These are phyloP conservation scores for Dactylellina leptospora DNA, from an alignment of 2,329 filamentous ascomycete genomes.

Conservation along the genomic window DNA sequence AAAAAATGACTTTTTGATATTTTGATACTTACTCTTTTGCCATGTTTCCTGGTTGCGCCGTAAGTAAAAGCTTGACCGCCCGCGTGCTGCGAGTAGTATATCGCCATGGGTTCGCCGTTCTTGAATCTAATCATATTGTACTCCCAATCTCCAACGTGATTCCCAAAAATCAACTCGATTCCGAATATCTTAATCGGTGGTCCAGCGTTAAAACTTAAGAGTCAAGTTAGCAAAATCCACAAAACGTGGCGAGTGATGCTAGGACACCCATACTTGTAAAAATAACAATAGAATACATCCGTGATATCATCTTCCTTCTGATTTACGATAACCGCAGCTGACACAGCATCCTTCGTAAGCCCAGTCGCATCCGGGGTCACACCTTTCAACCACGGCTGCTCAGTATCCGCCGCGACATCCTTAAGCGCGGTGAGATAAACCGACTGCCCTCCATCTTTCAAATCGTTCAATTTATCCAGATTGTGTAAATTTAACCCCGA, in stretches of 20 bases:
- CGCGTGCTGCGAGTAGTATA: slow-evolving; percentile 73
- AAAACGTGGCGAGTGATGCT: too few relatives aligned
- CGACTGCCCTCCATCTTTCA: slow-evolving; percentile 60
- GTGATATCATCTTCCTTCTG: slow-evolving; percentile 63
- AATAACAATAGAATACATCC: slow-evolving; percentile 72
- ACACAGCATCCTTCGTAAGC: slow-evolving; percentile 65
- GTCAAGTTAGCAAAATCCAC: slow-evolving; percentile 66
- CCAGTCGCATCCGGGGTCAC: slow-evolving; percentile 66
- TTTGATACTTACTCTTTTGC: slow-evolving; percentile 54
- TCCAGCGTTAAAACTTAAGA: slow-evolving; percentile 95
- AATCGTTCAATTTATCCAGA: slow-evolving; percentile 63
- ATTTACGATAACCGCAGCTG: slow-evolving; percentile 67
- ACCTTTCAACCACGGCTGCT: slow-evolving; percentile 64
- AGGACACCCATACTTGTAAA: slow-evolving; percentile 64
- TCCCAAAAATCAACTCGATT: slow-evolving; percentile 70
- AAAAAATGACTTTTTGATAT: slow-evolving; percentile 3
- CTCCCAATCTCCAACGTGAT: slow-evolving; percentile 74
- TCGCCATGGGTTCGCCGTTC: slow-evolving; percentile 65
- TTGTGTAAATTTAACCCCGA: slow-evolving; percentile 63
- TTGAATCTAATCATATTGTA: slow-evolving; percentile 74
- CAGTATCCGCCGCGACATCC: slow-evolving; percentile 63
- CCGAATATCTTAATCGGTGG: slow-evolving; percentile 77
- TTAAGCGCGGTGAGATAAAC: slow-evolving; percentile 65
- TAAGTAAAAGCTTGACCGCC: slow-evolving; percentile 72
- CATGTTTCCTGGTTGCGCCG: slow-evolving; percentile 66